phyloP scores from a whole-genome alignment of 495 filamentous ascomycete genomes.

The Oleoguttula mirabilis region DNA sequence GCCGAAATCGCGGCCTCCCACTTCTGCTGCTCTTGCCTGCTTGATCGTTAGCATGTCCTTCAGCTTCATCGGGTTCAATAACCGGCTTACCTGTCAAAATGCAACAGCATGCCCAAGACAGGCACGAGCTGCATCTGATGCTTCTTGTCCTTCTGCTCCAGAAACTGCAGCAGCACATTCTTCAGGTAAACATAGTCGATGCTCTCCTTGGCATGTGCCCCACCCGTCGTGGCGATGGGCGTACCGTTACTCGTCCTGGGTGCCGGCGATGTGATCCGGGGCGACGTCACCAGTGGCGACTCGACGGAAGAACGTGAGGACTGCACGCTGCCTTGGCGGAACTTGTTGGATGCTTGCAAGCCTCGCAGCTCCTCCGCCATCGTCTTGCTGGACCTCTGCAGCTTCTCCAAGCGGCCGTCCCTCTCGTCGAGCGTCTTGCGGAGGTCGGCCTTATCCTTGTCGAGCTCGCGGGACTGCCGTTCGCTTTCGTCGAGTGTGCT shows the following conservation, averaged over 20 bases:
- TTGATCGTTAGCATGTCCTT: not conserved
- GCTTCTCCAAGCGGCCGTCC: conserved; percentile 61
- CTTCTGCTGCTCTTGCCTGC: conserved; percentile 58
- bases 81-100: conserved; percentile 76
- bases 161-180: conserved; percentile 86
- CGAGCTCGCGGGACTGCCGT: conserved; percentile 63
- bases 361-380: conserved; percentile 38
- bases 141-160: conserved; percentile 89
- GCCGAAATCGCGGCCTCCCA: conserved; percentile 80
- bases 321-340: conserved; percentile 33
- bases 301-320: conserved; percentile 49
- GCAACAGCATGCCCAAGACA: conserved; percentile 77
- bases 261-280: conserved; percentile 24
- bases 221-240: not conserved
- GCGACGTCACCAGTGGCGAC: conserved; percentile 45
- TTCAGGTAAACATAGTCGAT: conserved; percentile 84
- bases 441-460: conserved; percentile 68
- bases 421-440: conserved; percentile 65
- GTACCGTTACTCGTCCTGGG: conserved; percentile 11
- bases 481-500: conserved; percentile 78
- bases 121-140: conserved; percentile 83
- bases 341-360: conserved; percentile 26
- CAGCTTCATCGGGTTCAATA: not conserved
- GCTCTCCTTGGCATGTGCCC: conserved; percentile 18
- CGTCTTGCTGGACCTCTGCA: conserved; percentile 58